Percentiles rank a stretch among this genome's conserved stretches.
These are phyloP conservation scores for Aspergillus nanangensis DNA, from an alignment of 495 filamentous ascomycete genomes.

Conservation along the genomic window DNA sequence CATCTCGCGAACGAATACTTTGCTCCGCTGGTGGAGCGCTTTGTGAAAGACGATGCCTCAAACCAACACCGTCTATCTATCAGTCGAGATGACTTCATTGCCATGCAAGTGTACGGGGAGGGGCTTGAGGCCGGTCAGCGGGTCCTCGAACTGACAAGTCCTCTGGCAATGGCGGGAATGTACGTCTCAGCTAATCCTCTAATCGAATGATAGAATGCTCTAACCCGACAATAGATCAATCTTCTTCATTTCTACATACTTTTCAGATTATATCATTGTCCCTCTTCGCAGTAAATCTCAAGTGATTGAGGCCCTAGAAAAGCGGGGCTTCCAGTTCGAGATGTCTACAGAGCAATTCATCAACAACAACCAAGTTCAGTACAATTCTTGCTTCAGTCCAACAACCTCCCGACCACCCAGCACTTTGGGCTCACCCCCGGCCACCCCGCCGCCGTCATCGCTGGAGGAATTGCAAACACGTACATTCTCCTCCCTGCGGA, in stretches of 20 bases:
- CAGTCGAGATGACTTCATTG: slow-evolving; percentile 77
- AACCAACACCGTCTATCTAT: slow-evolving; percentile 57
- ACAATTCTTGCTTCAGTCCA: slow-evolving; percentile 22
- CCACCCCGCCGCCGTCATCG: slow-evolving; percentile 72
- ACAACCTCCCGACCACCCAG: slow-evolving; percentile 23
- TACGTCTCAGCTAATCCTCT: slow-evolving; percentile 31
- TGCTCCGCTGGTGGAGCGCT: slow-evolving; percentile 56
- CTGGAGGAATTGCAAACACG: slow-evolving; percentile 73
- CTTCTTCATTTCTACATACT: slow-evolving; percentile 98
- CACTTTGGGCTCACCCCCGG: slow-evolving; percentile 44
- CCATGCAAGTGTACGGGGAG: slow-evolving; percentile 81
- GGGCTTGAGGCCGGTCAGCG: slow-evolving; percentile 91
- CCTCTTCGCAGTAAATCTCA: slow-evolving; percentile 65
- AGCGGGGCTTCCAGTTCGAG: slow-evolving; percentile 80
- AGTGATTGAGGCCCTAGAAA: slow-evolving; percentile 73
- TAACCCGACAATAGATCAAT: slow-evolving; percentile 57
- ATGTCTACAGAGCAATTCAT: slow-evolving; percentile 66
- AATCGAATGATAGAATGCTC: background rate
- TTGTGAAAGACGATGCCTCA: slow-evolving; percentile 21
- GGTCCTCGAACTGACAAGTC: slow-evolving; percentile 86
- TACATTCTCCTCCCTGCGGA: slow-evolving; percentile 74
- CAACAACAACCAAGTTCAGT: slow-evolving; percentile 33
- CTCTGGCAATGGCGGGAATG: slow-evolving; percentile 88
- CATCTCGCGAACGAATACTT: slow-evolving; percentile 70
- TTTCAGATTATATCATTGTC: slow-evolving; percentile 93